Evolutionary conservation across 352 stramenopile genomes (phyloP).

Genomic region (Phytopythium ostracodes): DNA sequence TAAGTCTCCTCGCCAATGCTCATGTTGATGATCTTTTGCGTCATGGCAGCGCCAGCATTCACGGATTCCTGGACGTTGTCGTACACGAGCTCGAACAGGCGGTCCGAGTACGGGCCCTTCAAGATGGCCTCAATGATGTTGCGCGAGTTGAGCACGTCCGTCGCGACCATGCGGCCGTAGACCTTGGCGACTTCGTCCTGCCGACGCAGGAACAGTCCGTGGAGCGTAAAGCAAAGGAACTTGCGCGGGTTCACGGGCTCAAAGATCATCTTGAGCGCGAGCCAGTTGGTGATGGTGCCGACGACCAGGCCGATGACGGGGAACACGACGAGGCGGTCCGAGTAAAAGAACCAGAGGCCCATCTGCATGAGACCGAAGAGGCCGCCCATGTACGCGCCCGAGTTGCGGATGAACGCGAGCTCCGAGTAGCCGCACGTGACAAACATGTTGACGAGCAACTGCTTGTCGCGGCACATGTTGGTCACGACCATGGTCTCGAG

Average conservation of each 20-base stretch:
- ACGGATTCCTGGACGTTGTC: conserved; percentile 86
- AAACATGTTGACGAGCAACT: conserved; percentile 95
- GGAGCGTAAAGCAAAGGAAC: conserved; percentile 89
- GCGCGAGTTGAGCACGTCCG: conserved; percentile 83
- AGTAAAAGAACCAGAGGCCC: conserved; percentile 85
- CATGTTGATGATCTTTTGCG: conserved; percentile 84
- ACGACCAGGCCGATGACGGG: conserved; percentile 94
- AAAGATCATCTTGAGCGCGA: conserved; percentile 94
- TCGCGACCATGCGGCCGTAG: conserved; percentile 82
- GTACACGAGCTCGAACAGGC: conserved; percentile 85
- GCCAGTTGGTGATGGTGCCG: conserved; percentile 96
- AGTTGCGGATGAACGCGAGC: conserved; percentile 90
- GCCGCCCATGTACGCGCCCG: conserved; percentile 88
- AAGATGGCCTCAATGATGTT: conserved; percentile 90
- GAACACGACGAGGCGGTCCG: conserved; percentile 81
- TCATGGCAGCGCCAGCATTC: conserved; percentile 67
- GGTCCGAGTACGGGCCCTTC: conserved; percentile 83
- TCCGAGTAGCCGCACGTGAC: conserved; percentile 90
- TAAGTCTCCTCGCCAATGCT: conserved; percentile 82
- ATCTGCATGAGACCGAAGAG: conserved; percentile 89
- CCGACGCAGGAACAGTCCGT: conserved; percentile 93
- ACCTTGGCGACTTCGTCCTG: conserved; percentile 89
- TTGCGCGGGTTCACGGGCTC: conserved; percentile 84
- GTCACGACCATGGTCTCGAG: conserved; percentile 94
- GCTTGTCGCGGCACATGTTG: conserved; percentile 94